Conservation (phyloP, 2,329 filamentous ascomycete species). For the Fusarium acutatum region DNA sequence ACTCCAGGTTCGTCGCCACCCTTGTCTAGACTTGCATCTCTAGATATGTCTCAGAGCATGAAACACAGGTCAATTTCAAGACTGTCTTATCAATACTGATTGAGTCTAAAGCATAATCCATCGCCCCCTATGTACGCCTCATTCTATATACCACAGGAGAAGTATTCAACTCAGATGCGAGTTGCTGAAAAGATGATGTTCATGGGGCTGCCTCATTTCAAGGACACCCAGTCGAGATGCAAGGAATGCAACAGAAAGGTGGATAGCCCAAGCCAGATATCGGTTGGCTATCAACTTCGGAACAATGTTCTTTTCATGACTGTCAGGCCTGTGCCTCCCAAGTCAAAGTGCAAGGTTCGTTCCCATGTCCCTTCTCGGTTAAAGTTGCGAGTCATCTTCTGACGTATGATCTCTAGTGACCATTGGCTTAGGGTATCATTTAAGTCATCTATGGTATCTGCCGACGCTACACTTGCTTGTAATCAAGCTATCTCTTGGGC, state of each 20-base stretch:
- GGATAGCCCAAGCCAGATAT: neutral
- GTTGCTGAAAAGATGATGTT: slow-evolving; percentile 23
- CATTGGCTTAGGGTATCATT: no score
- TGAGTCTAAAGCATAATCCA: neutral
- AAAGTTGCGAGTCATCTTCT: neutral
- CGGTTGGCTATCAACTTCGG: slow-evolving; percentile 4
- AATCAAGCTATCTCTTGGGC: neutral
- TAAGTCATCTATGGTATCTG: neutral
- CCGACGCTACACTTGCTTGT: neutral
- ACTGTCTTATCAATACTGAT: neutral
- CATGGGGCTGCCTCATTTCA: slow-evolving; percentile 15
- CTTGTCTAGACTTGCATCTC: neutral
- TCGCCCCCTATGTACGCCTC: neutral
- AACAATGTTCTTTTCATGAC: neutral
- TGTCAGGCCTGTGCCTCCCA: neutral
- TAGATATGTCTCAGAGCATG: neutral
- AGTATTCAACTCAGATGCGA: neutral
- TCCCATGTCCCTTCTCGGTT: neutral
- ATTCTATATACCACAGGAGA: neutral
- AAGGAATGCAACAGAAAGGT: slow-evolving; percentile 9
- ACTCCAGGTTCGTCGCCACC: neutral
- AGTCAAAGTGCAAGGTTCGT: slow-evolving; percentile 5
- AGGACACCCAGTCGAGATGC: neutral
- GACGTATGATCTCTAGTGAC: neutral
- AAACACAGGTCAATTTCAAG: neutral